Evolutionary conservation across 2,329 filamentous ascomycete genomes (phyloP).

Genomic region (Chaetomium sp.): DNA sequence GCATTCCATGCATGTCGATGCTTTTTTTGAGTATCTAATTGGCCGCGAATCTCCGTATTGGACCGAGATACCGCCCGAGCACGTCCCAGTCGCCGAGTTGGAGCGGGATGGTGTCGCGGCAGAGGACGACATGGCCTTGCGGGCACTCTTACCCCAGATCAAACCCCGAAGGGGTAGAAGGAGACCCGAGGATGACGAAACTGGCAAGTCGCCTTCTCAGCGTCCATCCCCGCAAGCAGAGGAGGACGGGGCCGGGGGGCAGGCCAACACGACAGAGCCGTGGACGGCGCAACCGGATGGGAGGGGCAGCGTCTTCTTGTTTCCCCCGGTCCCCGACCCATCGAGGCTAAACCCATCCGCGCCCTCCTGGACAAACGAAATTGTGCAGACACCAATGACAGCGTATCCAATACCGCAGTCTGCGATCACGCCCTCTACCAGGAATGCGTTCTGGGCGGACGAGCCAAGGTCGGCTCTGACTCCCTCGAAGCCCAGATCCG

Average conservation of each 20-base stretch:
- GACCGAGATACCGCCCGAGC: slow-evolving; percentile 68
- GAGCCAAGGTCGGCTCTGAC: slow-evolving; percentile 77
- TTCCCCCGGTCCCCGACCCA: slow-evolving; percentile 41
- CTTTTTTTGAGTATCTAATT: slow-evolving; percentile 89
- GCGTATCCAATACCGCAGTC: slow-evolving; percentile 79
- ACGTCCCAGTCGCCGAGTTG: slow-evolving; percentile 63
- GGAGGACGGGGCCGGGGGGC: slow-evolving; percentile 43
- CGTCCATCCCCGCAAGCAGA: slow-evolving; percentile 51
- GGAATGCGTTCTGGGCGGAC: slow-evolving; percentile 58
- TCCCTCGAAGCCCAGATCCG: slow-evolving; percentile 58
- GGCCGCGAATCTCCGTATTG: slow-evolving; percentile 79
- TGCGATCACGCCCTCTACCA: slow-evolving; percentile 68
- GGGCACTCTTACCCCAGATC: slow-evolving; percentile 79
- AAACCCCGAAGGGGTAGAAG: slow-evolving; percentile 64
- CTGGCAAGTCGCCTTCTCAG: slow-evolving; percentile 55
- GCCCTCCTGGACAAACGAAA: slow-evolving; percentile 52
- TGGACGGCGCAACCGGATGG: slow-evolving; percentile 53
- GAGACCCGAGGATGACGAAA: slow-evolving; percentile 64
- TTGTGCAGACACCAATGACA: slow-evolving; percentile 62
- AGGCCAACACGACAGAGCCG: slow-evolving; percentile 56
- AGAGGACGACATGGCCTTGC: slow-evolving; percentile 85
- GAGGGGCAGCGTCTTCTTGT: slow-evolving; percentile 42
- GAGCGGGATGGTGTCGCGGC: slow-evolving; percentile 79
- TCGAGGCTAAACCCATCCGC: slow-evolving; percentile 43
- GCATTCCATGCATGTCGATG: slow-evolving; percentile 93